Conservation (phyloP, 257 asterid species). For the Sherardia arvensis region DNA sequence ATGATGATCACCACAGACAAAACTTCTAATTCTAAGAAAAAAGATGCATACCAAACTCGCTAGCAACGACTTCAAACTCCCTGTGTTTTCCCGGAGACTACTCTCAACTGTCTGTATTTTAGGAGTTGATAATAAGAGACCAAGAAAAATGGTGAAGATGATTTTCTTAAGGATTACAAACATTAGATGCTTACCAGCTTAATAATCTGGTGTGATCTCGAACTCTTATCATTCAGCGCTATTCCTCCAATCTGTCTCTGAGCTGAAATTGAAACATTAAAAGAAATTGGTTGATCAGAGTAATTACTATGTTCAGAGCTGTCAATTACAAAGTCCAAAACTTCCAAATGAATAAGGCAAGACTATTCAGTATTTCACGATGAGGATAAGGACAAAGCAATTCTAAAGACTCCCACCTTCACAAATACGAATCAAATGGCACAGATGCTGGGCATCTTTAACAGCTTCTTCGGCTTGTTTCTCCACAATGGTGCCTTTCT, state of each 20-base stretch:
- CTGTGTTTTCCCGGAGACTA: constrained; percentile 65
- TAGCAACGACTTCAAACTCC: constrained; percentile 58
- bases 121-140: background rate
- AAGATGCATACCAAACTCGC: constrained; percentile 67
- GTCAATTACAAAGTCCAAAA: background rate
- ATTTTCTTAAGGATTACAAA: background rate
- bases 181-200: constrained; percentile 52
- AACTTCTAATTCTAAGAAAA: constrained; percentile 5
- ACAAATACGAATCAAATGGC: constrained; percentile 59
- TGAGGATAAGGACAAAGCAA: constrained; percentile 5
- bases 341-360: background rate
- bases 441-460: constrained; percentile 64
- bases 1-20: constrained; percentile 1
- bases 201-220: constrained; percentile 97
- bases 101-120: constrained; percentile 68
- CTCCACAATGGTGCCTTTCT: constrained; percentile 88
- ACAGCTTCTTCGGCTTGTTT: constrained; percentile 50
- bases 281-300: constrained; percentile 3
- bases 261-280: constrained; percentile 41
- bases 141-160: background rate
- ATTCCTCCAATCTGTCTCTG: constrained; percentile 98
- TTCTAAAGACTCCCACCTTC: constrained; percentile 45
- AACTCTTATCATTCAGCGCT: constrained; percentile 81
- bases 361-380: background rate
- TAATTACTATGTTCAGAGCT: background rate